Evolutionary conservation across 495 filamentous ascomycete genomes (phyloP), one percentile per base, ranked within the genome.

Genomic region (Xylaria flabelliformis): DNA sequence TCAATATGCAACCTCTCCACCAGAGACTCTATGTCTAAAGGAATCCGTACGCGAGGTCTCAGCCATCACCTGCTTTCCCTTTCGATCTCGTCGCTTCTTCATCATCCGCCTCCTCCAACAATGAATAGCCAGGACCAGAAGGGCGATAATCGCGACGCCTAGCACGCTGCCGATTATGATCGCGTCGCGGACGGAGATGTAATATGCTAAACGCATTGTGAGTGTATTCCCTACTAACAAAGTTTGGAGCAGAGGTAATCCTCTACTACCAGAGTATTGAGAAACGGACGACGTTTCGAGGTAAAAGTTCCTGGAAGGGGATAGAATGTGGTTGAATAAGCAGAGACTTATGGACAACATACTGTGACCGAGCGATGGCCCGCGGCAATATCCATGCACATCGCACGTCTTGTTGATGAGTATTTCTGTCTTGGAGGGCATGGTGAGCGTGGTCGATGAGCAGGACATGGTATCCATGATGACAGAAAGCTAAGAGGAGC

Each of bases 391-490:
- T 6, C 42, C 24, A 9, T 50, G 42, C 41, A 17, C 50, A 34
- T 65, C 44, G 42, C 63, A 65, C 5, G 63, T 65, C 44, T 65
- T 65, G 24, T 65, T 42, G 5, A 17, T 10, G 17, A 65, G 63
- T 15, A 12, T 1, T 19, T 65, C 63, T 26, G 63, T 65, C 61
- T 32, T 10, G 15, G 63, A 65, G 63, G 26, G 13, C 10, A 13
- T 44, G 41, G 0, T 29, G 13, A 29, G 21, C 26, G 41, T 65
- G 12, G 63, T 19, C 29, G 36, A 8, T 24, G 24, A 6, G 21
- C 0, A 36, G 7, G 2, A 12, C 10, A 13, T 12, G 10, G 39
- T 46, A 5, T 46, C 39, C 39, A 64, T 46, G 61, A n/a, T 8
- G 39, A 42, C 21, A 21, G 15, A 6, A 21, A 6, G 6, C 5